Base-by-base conservation (phyloP, 2,329 filamentous ascomycete species). In the Penicillium sp. region DNA sequence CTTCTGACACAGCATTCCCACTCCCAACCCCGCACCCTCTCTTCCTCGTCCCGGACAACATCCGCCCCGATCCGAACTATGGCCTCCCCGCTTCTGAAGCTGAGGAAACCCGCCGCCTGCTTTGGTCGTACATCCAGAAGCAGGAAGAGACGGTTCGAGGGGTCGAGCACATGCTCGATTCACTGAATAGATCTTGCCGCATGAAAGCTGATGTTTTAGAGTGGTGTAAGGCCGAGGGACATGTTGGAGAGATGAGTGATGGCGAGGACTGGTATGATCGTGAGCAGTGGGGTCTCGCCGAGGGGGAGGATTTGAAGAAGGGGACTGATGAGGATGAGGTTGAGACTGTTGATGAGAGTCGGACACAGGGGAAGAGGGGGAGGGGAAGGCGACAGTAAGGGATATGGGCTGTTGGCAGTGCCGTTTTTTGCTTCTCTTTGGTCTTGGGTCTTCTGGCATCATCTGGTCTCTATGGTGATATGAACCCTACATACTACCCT, bases 201-300 rank as follows among this genome's bases (percentile, higher is more conserved):
- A 80, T 85, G 79, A 77, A 84, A 54, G 78, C 81, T 40, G 77
- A 82, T 35, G 83, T 87, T 1, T 80, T 80, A 63, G 79, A 82
- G 58, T 84, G 81, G 78, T 81, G 80, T 65, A 85, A 84, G 65
- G 83, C 84, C 0, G 84, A 87, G 65, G 84, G 76, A 6, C 85
- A 88, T 68, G 72, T 86, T 16, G 83, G 84, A 5, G 84, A 87
- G 66, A 82, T 87, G 83, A 86, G 82, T 50, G 85, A 88, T 63
- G 84, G 85, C 2, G 85, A 88, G 71, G 85, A 88, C 64, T 88
- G 85, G 85, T 85, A 85, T 61, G 85, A 88, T 64, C 75, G 77
- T 19, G 81, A 84, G 53, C 81, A 84, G 63, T 87, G 83, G 84
- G 79, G 78, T 0, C 69, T 87, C n/a, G 67, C 63, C 3, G 73